Evolutionary conservation across 768 basidiomycete species (phyloP).

Genomic region (Suillus placidus): DNA sequence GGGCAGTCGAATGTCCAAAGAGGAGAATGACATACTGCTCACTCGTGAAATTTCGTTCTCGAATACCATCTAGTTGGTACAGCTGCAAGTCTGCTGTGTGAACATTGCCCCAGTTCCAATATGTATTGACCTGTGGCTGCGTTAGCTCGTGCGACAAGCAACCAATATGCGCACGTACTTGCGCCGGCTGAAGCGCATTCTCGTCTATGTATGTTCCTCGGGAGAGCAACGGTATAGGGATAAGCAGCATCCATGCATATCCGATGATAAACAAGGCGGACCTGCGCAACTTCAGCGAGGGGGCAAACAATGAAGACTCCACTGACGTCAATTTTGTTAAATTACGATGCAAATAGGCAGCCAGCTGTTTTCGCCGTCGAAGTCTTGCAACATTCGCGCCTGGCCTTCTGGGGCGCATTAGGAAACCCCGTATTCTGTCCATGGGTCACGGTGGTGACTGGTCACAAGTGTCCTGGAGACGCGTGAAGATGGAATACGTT

Average conservation of each 20-base stretch:
- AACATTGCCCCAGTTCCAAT: slow-evolving; percentile 93
- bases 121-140: slow-evolving; percentile 73
- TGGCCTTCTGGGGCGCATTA: slow-evolving; percentile 22
- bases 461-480: not conserved
- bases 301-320: not conserved
- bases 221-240: slow-evolving; percentile 70
- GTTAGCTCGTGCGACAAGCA: slow-evolving; percentile 4
- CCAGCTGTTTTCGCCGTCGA: slow-evolving; percentile 45
- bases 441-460: slow-evolving; percentile 9
- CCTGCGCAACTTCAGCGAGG: slow-evolving; percentile 40
- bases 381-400: slow-evolving; percentile 45
- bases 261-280: slow-evolving; percentile 61
- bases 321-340: slow-evolving; percentile 37
- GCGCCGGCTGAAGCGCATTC: slow-evolving; percentile 92
- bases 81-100: slow-evolving; percentile 84
- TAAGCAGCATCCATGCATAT: slow-evolving; percentile 79
- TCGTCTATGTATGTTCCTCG: slow-evolving; percentile 86
- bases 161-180: slow-evolving; percentile 50
- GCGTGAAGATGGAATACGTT: not conserved
- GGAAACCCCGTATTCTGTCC: slow-evolving; percentile 25
- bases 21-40: slow-evolving; percentile 57
- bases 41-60: slow-evolving; percentile 64
- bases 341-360: slow-evolving; percentile 35
- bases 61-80: slow-evolving; percentile 63
- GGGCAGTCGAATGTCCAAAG: slow-evolving; percentile 4